A percentile compares a stretch with the other conserved stretches of the same genome.
These are phyloP conservation scores for Salvia sclarea DNA, from an alignment of 305 asterid genomes.

Conservation along the genomic window DNA sequence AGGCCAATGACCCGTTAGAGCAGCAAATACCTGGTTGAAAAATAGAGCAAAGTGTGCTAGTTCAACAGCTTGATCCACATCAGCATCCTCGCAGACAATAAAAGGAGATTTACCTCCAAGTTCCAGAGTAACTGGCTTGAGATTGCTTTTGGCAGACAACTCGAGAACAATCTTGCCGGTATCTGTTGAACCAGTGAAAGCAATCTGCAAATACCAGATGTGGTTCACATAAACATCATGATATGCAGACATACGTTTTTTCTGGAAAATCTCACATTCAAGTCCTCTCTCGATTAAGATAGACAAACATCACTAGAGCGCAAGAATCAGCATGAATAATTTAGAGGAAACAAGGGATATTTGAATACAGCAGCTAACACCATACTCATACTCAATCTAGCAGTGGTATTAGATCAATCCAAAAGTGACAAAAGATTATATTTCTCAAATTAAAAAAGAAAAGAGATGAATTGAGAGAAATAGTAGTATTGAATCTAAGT, in stretches of 20 bases:
- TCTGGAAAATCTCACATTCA: not conserved
- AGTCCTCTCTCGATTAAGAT: not conserved
- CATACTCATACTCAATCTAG: not conserved
- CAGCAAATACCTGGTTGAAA: conserved; percentile 76
- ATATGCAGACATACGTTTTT: conserved; percentile 3
- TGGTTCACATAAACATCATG: conserved; percentile 23
- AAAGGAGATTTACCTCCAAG: conserved; percentile 99
- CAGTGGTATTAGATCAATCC: not conserved
- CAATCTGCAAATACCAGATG: conserved; percentile 55
- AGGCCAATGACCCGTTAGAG: conserved; percentile 1
- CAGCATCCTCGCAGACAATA: conserved; percentile 94
- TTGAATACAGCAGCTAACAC: not conserved
- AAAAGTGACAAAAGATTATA: not conserved
- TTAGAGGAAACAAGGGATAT: conserved; percentile 10
- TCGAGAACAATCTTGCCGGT: conserved; percentile 76
- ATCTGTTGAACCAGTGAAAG: conserved; percentile 94
- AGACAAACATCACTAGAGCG: not conserved
- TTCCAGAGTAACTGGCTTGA: conserved; percentile 86
- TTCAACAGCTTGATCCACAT: conserved; percentile 84
- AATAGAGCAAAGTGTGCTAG: conserved; percentile 85
- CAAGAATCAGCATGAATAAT: not conserved
- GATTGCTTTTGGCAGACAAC: conserved; percentile 88
- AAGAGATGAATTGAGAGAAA: not conserved
- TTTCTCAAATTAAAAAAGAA: not conserved
- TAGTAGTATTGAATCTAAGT: not conserved